phyloP scores from a whole-genome alignment of 495 filamentous ascomycete species.

The Penicillium dipodomyicola region DNA sequence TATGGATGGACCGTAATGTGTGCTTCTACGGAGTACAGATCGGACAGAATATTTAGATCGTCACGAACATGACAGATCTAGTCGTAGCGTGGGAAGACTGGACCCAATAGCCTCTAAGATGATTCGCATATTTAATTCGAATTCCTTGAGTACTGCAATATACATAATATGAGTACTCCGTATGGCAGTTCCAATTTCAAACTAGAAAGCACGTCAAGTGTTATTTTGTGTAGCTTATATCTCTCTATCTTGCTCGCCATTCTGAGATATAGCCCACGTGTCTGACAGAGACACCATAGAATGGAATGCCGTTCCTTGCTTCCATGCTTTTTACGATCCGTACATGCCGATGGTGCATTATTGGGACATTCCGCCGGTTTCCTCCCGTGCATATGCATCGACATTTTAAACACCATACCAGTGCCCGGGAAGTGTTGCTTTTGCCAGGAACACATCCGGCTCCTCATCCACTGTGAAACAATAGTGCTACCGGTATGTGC shows the following conservation, averaged over 20 bases:
- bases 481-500: neutral
- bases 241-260: neutral
- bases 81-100: neutral
- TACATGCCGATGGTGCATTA: conserved; percentile 5
- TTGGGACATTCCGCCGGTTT: conserved; percentile 4
- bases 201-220: neutral
- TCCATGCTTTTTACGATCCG: conserved; percentile 6
- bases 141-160: neutral
- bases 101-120: neutral
- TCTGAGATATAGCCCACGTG: conserved; percentile 5
- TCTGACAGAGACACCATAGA: conserved; percentile 4
- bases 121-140: neutral
- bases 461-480: neutral
- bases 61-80: conserved; percentile 1
- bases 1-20: neutral
- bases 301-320: conserved; percentile 12
- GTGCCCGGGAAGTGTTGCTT: conserved; percentile 2
- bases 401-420: conserved; percentile 6
- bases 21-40: neutral
- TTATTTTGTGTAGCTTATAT: neutral
- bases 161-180: neutral
- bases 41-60: neutral
- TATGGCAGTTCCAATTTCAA: neutral
- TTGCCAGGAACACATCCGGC: conserved; percentile 8
- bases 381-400: neutral